Evolutionary conservation across 306 rosid species (phyloP), one percentile per base, ranked within the genome.

Genomic region (Geum urbanum): DNA sequence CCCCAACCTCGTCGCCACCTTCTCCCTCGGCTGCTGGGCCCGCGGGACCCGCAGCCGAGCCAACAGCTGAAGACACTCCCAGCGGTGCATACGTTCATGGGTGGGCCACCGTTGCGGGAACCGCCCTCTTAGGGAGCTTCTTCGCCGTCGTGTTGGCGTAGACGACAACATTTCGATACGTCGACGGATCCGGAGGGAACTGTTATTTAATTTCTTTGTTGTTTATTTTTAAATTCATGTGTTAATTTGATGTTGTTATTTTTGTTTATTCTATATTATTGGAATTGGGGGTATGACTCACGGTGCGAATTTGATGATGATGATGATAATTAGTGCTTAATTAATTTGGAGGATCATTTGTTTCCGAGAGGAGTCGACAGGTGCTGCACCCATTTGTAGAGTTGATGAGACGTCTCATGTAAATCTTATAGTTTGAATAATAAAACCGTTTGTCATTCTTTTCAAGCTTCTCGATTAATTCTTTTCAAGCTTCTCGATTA

Each of bases 361-460:
- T 74, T 79, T 73, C 62, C 69, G 51, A 35, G 64, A 59, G 45
- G 64, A 73, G 83, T 79, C 73, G 73, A 76, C 82, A 79, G 58
- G 83, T 4, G 60, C 37, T 82, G 84, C 79, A 79, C 50, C 63
- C 77, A 76, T 72, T 67, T 85, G 88, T 86, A 85, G 82, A 83
- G 41, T 58, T 81, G 90, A 83, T 81, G 90, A 83, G 84, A 85
- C 79, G 84, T 84, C 81, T 76, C 60, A 69, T 87, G 91, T 87
- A 87, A 67, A 90, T 86, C 84, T 70, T 60, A 71, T 82, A 79
- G 71, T 85, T 77, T 65, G 60, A 87, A 89, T 85, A 86, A 87
- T 87, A 85, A 89, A 86, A 83, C 66, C 57, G 77, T 75, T 80
- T 80, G 85, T 66, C 81, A 87, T 85, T 89, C 86, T 87, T 87